Conservation (phyloP, 495 filamentous ascomycete genomes). For the Cercophora scortea region DNA sequence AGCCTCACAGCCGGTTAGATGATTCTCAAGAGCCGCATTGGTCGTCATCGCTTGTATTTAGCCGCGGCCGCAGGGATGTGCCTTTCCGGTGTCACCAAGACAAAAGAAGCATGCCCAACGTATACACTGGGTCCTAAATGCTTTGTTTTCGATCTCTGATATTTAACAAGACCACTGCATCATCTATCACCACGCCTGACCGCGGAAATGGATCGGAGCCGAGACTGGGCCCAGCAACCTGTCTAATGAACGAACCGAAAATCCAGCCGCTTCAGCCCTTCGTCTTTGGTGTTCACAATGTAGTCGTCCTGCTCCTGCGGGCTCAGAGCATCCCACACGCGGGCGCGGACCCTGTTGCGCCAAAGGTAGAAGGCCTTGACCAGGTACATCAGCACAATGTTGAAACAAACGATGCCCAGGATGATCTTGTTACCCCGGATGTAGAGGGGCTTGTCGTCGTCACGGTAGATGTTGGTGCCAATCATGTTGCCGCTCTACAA, state of each 20-base stretch:
- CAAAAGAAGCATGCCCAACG: too few species aligned
- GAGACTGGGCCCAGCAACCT: too few species aligned
- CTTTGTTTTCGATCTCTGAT: not conserved
- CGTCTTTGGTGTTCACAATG: slow-evolving; percentile 53
- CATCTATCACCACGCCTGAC: not conserved
- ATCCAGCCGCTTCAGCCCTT: slow-evolving; percentile 65
- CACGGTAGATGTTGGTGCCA: slow-evolving; percentile 45
- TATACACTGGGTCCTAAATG: not conserved
- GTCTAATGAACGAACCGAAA: slow-evolving; percentile 40
- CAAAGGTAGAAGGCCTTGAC: slow-evolving; percentile 57
- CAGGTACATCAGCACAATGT: slow-evolving; percentile 46
- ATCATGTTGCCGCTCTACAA: slow-evolving; percentile 54
- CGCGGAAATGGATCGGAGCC: not conserved
- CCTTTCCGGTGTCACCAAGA: too few species aligned
- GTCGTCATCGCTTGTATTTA: too few species aligned
- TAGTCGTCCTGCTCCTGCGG: slow-evolving; percentile 55
- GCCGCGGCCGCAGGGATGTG: too few species aligned
- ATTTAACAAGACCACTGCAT: not conserved
- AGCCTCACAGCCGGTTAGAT: too few species aligned
- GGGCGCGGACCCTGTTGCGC: slow-evolving; percentile 41
- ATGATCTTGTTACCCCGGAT: slow-evolving; percentile 58
- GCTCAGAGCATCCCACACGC: slow-evolving; percentile 48
- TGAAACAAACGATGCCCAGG: slow-evolving; percentile 44
- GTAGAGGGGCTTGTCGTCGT: slow-evolving; percentile 59
- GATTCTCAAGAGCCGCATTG: too few species aligned